phyloP scores from a whole-genome alignment of 2,329 filamentous ascomycete species.

The Lachnellula occidentalis region DNA sequence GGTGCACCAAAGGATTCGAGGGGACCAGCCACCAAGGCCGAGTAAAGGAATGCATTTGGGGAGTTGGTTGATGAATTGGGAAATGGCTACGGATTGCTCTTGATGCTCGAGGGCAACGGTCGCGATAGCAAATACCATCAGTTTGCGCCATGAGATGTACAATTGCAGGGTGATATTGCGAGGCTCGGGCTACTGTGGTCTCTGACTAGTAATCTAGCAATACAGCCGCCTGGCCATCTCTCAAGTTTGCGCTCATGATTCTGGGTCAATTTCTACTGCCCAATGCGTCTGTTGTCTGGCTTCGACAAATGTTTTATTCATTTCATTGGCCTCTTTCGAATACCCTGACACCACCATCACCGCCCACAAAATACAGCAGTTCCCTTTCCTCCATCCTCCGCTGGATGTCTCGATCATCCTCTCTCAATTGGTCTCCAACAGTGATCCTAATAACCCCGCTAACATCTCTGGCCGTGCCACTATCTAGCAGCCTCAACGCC shows the following conservation, averaged over 20 bases:
- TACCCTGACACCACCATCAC: slow-evolving; percentile 73
- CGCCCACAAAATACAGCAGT: slow-evolving; percentile 72
- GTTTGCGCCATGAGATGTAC: slow-evolving; percentile 24
- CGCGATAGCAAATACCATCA: slow-evolving; percentile 32
- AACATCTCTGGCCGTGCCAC: slow-evolving; percentile 83
- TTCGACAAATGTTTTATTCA: too few relatives aligned
- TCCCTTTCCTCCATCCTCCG: slow-evolving; percentile 54
- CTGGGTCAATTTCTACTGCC: neutral
- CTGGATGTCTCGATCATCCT: slow-evolving; percentile 28
- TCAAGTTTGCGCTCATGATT: neutral
- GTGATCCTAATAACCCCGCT: slow-evolving; percentile 81
- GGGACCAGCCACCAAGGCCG: slow-evolving; percentile 44
- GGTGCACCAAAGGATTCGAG: slow-evolving; percentile 81
- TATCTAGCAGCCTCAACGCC: slow-evolving; percentile 71
- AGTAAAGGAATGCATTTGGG: slow-evolving; percentile 33
- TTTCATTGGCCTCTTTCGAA: slow-evolving; percentile 70
- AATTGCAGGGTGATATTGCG: slow-evolving; percentile 15
- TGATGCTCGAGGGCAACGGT: slow-evolving; percentile 26
- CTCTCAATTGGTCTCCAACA: slow-evolving; percentile 40
- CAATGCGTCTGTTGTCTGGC: neutral
- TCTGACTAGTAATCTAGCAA: neutral
- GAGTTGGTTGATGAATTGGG: slow-evolving; percentile 32
- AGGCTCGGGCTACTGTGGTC: slow-evolving; percentile 4
- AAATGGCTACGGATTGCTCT: slow-evolving; percentile 26
- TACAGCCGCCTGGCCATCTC: neutral